Conservation (phyloP, 106 monocot genomes). For the Dendrobium huoshanense region DNA sequence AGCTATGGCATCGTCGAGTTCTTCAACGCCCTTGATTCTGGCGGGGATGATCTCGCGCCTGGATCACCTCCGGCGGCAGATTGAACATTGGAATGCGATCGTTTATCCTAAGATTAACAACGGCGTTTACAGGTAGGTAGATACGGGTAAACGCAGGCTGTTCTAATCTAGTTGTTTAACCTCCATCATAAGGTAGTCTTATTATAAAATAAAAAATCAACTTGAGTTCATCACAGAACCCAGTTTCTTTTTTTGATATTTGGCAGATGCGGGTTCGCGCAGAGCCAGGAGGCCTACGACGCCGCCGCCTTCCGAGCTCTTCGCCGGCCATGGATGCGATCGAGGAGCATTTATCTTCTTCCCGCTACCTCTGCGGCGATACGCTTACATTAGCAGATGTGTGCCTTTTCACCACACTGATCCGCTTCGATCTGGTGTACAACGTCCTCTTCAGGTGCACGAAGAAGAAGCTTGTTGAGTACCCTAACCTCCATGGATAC, state of each 20-base stretch:
- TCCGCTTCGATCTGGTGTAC: constrained; percentile 82
- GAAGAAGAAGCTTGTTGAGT: constrained; percentile 81
- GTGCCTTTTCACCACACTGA: constrained; percentile 85
- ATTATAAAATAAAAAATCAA: too few relatives aligned
- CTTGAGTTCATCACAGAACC: too few relatives aligned
- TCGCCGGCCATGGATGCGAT: constrained; percentile 60
- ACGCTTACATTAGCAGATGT: constrained; percentile 73
- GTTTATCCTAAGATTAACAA: constrained; percentile 82
- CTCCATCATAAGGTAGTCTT: too few relatives aligned
- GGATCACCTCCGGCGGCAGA: constrained; percentile 29
- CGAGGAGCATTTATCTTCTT: constrained; percentile 47
- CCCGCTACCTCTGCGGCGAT: constrained; percentile 79
- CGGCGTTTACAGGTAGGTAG: constrained; percentile 54
- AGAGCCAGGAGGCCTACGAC: constrained; percentile 89
- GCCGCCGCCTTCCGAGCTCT: constrained; percentile 47
- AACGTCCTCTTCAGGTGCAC: constrained; percentile 83
- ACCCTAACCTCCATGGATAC: constrained; percentile 67
- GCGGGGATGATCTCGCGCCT: constrained; percentile 38
- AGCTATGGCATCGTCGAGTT: constrained; percentile 79
- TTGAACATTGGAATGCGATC: constrained; percentile 62
- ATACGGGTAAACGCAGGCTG: too few relatives aligned
- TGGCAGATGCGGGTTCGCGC: constrained; percentile 81
- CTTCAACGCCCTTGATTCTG: constrained; percentile 27
- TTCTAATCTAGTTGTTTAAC: too few relatives aligned
- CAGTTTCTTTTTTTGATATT: too few relatives aligned